Percentiles rank a stretch among this genome's conserved stretches.
Conservation (phyloP, 1,139 yeast genomes). For the Ogataea hybrid region DNA sequence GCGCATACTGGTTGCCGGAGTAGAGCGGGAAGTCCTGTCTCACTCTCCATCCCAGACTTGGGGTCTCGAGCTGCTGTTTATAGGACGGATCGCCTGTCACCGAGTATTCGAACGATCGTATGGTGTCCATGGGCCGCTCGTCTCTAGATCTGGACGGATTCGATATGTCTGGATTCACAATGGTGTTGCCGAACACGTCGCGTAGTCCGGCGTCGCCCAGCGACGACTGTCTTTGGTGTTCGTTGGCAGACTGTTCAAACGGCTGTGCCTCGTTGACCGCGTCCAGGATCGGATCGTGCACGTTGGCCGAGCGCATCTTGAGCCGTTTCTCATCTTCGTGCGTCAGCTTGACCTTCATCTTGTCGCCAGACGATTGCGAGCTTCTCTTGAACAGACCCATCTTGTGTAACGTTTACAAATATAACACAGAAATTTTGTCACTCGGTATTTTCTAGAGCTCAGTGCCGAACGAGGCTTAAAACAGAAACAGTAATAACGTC, state of each 20-base stretch:
- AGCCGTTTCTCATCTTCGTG: slow-evolving; percentile 47
- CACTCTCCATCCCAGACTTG: slow-evolving; percentile 74
- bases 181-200: slow-evolving; percentile 83
- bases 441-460: not conserved
- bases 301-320: slow-evolving; percentile 59
- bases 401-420: not conserved
- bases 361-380: slow-evolving; percentile 19
- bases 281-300: slow-evolving; percentile 84
- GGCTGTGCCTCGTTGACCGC: slow-evolving; percentile 97
- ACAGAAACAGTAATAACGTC: not conserved
- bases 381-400: slow-evolving; percentile 33
- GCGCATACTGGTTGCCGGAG: slow-evolving; percentile 36
- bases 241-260: slow-evolving; percentile 65
- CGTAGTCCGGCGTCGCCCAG: slow-evolving; percentile 45
- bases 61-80: slow-evolving; percentile 78
- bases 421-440: slow-evolving; percentile 1
- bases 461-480: not conserved
- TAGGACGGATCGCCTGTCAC: slow-evolving; percentile 82
- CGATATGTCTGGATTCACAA: slow-evolving; percentile 74
- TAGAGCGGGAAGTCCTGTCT: slow-evolving; percentile 52
- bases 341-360: slow-evolving; percentile 39
- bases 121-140: slow-evolving; percentile 95
- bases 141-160: slow-evolving; percentile 91
- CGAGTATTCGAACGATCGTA: slow-evolving; percentile 87
- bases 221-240: slow-evolving; percentile 40